phyloP scores from a whole-genome alignment of 2,329 filamentous ascomycete species.

The Rutstroemia sydowiana region DNA sequence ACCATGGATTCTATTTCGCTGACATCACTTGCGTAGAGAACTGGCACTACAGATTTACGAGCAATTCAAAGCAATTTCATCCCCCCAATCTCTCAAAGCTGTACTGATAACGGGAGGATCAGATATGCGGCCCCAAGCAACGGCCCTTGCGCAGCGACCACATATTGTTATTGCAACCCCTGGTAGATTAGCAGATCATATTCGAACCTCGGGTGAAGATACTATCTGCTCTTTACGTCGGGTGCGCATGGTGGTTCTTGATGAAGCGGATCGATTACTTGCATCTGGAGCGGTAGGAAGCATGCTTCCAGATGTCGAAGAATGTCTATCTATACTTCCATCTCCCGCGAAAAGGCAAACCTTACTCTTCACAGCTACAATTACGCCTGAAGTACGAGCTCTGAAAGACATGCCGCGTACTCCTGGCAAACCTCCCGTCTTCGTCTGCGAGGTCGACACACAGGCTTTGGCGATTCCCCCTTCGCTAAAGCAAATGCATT shows the following conservation, averaged over 20 bases:
- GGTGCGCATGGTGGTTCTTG: constrained; percentile 80
- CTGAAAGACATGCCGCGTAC: constrained; percentile 70
- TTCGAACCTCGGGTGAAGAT: constrained; percentile 83
- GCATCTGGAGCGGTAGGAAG: constrained; percentile 45
- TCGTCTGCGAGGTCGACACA: constrained; percentile 82
- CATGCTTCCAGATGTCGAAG: constrained; percentile 12
- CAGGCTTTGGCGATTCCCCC: constrained; percentile 68
- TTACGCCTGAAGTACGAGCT: constrained; percentile 85
- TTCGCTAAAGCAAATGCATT: constrained; percentile 74
- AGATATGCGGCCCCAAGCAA: constrained; percentile 87
- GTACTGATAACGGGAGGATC: constrained; percentile 86
- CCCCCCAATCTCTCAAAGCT: constrained; percentile 79
- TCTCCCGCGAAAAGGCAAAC: constrained; percentile 77
- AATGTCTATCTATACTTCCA: constrained; percentile 63
- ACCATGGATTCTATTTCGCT: constrained; percentile 7
- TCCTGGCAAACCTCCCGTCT: constrained; percentile 66
- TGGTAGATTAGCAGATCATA: constrained; percentile 86
- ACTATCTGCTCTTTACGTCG: constrained; percentile 75
- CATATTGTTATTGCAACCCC: constrained; percentile 94
- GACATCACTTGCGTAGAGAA: constrained; percentile 46
- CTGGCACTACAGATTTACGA: constrained; percentile 94
- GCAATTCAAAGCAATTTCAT: constrained; percentile 88
- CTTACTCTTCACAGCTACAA: constrained; percentile 89
- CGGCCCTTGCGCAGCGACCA: constrained; percentile 71
- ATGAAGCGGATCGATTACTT: constrained; percentile 89